These are phyloP conservation scores for Sclerotinia subarctica DNA, from an alignment of 2,329 filamentous ascomycete genomes.

Conservation along the genomic window DNA sequence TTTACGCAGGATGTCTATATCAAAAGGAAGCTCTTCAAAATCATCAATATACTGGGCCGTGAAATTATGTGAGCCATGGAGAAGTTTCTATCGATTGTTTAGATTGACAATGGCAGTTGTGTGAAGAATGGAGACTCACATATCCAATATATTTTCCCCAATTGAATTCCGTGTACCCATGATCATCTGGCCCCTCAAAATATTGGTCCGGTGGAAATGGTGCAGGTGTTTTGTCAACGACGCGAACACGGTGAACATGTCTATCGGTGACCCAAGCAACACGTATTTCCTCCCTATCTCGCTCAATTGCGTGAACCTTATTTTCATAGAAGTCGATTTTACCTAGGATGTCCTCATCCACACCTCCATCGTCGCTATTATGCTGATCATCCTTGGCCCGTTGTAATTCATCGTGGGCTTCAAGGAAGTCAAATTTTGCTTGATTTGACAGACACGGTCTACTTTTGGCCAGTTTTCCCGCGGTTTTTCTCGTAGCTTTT, in stretches of 20 bases:
- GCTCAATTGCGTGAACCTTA: conserved; percentile 30
- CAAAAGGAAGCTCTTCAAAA: conserved; percentile 30
- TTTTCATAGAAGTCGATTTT: conserved; percentile 27
- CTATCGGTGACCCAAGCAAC: conserved; percentile 41
- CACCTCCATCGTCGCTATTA: conserved; percentile 24
- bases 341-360: conserved; percentile 19
- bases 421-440: conserved; percentile 40
- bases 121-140: conserved; percentile 18
- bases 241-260: conserved; percentile 39
- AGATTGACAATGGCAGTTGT: conserved; percentile 5
- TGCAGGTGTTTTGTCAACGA: conserved; percentile 26
- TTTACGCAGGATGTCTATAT: conserved; percentile 35
- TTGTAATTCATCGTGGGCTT: conserved; percentile 35
- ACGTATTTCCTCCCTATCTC: conserved; percentile 37
- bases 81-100: conserved; percentile 32
- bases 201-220: conserved; percentile 30
- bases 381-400: conserved; percentile 15
- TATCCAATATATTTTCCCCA: conserved; percentile 39
- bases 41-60: conserved; percentile 41
- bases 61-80: conserved; percentile 37
- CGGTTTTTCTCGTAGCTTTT: conserved; percentile 27
- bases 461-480: conserved; percentile 28
- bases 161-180: conserved; percentile 32
- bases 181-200: conserved; percentile 33
- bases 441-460: conserved; percentile 38